Percentiles rank a stretch among this genome's conserved stretches.
Evolutionary conservation across 495 filamentous ascomycete species (phyloP).

Genomic region (Podospora australis): DNA sequence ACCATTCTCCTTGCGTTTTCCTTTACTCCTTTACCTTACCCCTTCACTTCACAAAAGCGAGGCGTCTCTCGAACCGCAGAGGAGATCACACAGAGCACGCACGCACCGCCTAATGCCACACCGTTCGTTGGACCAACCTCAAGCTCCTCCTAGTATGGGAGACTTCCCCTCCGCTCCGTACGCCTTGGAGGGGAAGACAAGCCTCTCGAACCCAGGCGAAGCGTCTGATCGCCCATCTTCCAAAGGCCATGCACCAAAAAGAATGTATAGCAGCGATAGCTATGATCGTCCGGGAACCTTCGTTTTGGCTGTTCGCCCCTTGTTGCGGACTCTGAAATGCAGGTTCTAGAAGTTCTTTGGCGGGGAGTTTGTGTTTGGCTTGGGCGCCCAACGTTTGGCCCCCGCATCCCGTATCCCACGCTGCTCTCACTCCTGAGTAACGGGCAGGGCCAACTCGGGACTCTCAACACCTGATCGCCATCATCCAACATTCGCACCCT

Average conservation of each 20-base stretch:
- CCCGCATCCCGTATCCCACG: not conserved
- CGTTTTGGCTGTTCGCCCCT: not conserved
- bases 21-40: not conserved
- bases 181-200: not conserved
- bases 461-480: constrained; percentile 18
- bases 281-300: not conserved
- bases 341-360: constrained; percentile 13
- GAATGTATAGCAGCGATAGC: too few relatives aligned
- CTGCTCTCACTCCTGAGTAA: not conserved
- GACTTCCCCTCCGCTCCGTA: too few relatives aligned
- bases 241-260: constrained; percentile 4
- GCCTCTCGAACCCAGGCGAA: constrained; percentile 12
- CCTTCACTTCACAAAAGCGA: not conserved
- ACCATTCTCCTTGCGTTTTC: not conserved
- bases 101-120: not conserved
- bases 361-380: not conserved
- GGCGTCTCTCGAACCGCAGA: not conserved
- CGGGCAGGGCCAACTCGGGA: constrained; percentile 1
- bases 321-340: not conserved
- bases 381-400: not conserved
- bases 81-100: not conserved
- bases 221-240: constrained; percentile 26
- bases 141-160: too few relatives aligned
- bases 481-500: not conserved
- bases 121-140: too few relatives aligned